phyloP scores from a whole-genome alignment of 1,284 basidiomycete genomes.

The Marasmius tenuissimus region DNA sequence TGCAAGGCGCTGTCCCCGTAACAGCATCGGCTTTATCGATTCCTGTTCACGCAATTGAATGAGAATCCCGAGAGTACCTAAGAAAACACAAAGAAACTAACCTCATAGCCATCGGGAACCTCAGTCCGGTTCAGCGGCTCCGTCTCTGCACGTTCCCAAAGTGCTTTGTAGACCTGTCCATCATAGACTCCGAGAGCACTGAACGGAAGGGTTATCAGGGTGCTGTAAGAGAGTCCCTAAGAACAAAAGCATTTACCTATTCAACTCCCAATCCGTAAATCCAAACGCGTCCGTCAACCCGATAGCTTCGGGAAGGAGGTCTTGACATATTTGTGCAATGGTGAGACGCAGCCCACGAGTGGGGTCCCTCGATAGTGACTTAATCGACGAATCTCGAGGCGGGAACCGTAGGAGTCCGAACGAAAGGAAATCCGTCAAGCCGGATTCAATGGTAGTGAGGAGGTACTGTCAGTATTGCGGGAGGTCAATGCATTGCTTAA shows the following conservation, averaged over 20 bases:
- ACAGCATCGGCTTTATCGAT: slow-evolving; percentile 48
- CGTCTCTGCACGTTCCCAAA: slow-evolving; percentile 63
- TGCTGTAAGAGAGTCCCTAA: background rate
- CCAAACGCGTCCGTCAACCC: slow-evolving; percentile 76
- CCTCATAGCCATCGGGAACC: slow-evolving; percentile 55
- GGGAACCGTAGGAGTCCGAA: slow-evolving; percentile 42
- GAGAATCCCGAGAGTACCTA: background rate
- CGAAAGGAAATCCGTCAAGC: slow-evolving; percentile 58
- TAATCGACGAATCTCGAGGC: slow-evolving; percentile 11
- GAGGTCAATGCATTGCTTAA: background rate
- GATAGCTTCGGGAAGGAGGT: slow-evolving; percentile 67
- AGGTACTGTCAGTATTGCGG: slow-evolving; percentile 47
- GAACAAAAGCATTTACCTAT: slow-evolving; percentile 47
- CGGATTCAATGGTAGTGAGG: slow-evolving; percentile 55
- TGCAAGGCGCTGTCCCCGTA: slow-evolving; percentile 40
- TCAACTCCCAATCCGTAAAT: slow-evolving; percentile 76
- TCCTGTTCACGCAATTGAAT: slow-evolving; percentile 26
- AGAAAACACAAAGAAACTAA: slow-evolving; percentile 25
- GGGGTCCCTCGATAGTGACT: slow-evolving; percentile 34
- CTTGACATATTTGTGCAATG: slow-evolving; percentile 49
- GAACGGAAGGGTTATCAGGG: slow-evolving; percentile 1
- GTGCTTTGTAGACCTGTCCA: slow-evolving; percentile 67
- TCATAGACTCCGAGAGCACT: slow-evolving; percentile 67
- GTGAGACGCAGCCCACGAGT: slow-evolving; percentile 53
- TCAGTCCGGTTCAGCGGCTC: slow-evolving; percentile 65